Conservation (phyloP, 2,329 filamentous ascomycete species). For the Penicillium sclerotigenum region DNA sequence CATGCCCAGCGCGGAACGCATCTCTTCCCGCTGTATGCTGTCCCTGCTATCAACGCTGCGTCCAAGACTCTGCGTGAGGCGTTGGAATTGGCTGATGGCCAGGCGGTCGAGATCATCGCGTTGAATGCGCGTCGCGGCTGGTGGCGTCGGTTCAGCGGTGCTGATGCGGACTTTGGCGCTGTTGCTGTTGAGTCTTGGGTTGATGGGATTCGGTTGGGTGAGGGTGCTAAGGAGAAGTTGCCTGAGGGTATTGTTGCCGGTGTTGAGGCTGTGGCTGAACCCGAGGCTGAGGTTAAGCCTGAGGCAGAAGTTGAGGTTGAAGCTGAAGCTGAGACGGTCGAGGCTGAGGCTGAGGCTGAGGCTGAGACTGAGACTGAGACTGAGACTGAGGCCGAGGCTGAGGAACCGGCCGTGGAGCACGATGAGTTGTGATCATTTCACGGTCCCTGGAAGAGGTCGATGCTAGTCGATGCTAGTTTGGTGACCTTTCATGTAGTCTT, state of each 20-base stretch:
- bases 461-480: not conserved
- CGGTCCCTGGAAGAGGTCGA: not conserved
- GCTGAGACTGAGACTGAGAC: slow-evolving; percentile 28
- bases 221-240: slow-evolving; percentile 74
- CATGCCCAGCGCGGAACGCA: slow-evolving; percentile 63
- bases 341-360: slow-evolving; percentile 34
- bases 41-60: slow-evolving; percentile 62
- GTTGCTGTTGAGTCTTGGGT: slow-evolving; percentile 77
- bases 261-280: slow-evolving; percentile 22
- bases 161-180: slow-evolving; percentile 48
- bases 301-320: slow-evolving; percentile 37
- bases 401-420: slow-evolving; percentile 43
- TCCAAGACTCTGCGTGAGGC: slow-evolving; percentile 55
- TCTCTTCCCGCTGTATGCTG: slow-evolving; percentile 78
- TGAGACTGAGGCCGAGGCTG: slow-evolving; percentile 33
- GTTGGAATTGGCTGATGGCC: slow-evolving; percentile 58
- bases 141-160: slow-evolving; percentile 69
- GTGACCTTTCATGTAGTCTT: not conserved
- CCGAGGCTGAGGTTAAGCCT: slow-evolving; percentile 25
- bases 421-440: slow-evolving; percentile 41
- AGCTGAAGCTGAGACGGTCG: slow-evolving; percentile 20
- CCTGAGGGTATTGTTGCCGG: slow-evolving; percentile 58
- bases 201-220: slow-evolving; percentile 84
- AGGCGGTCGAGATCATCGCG: slow-evolving; percentile 68
- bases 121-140: slow-evolving; percentile 81